Base-by-base conservation (phyloP, 2,329 filamentous ascomycete genomes). In the Aspergillus aculeatus region DNA sequence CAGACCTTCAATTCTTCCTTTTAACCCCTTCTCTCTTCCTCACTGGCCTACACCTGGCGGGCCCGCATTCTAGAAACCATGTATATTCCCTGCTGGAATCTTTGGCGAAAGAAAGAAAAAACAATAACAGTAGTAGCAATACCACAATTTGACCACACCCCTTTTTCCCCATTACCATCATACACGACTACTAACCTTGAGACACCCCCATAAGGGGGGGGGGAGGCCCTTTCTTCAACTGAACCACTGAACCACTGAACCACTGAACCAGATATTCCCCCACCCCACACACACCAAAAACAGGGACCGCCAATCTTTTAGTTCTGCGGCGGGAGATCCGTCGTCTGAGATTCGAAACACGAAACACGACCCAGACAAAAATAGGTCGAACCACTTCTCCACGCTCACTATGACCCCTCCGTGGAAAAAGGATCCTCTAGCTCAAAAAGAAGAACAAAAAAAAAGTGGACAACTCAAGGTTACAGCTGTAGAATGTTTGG, bases 271-370 rank as follows among this genome's bases (percentile, higher is more conserved):
- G 14, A 41, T 12, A 41, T 5, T 23, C 23, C 23, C 50, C 26
- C 24, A 16, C 51, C 53, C 44, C 53, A 48, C 53, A 55, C 26
- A 44, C 41, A 32, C 21, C 38, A 9, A 44, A 44, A 44, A 44
- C 53, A 55, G 53, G 53, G 53, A 47, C 53, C 44, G 26, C 38
- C 16, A 44, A 55, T 47, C 21, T 55, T 55, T 55, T 23, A 23
- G 53, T 44, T 31, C 24, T 31, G 47, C 53, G 23, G 53, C 53
- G 41, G 16, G 29, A 32, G 53, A 55, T 48, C 53, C 53, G 53
- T 26, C 53, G 53, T 55, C 53, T 55, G 53, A 55, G 41, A 55
- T 47, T 31, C 53, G 53, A 55, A 19, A 21, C n/a, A 26, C 47
- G 53, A 55, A 55, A 55, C 53, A 55, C 5, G 23, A 16, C 11